phyloP scores from a whole-genome alignment of 2,329 filamentous ascomycete genomes.

The Dryadomyces quercivorus region DNA sequence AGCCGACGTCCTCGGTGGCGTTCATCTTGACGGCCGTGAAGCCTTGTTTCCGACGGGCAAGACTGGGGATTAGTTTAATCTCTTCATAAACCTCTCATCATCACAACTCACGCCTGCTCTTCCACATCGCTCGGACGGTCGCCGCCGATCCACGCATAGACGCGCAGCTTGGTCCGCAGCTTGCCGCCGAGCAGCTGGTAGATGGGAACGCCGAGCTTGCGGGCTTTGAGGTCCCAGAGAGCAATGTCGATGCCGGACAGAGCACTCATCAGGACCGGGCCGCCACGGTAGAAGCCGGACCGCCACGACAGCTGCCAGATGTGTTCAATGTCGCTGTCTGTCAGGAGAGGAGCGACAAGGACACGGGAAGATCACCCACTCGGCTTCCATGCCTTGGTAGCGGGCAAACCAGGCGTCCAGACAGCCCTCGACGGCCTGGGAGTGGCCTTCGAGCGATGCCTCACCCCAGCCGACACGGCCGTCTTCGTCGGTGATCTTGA shows the following conservation, averaged over 20 bases:
- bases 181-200: conserved; percentile 57
- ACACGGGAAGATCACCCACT: conserved; percentile 30
- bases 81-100: no score
- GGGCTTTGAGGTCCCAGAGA: conserved; percentile 54
- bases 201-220: conserved; percentile 36
- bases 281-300: conserved; percentile 55
- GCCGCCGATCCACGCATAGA: conserved; percentile 60
- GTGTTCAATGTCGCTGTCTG: conserved; percentile 52
- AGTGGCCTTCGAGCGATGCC: conserved; percentile 53
- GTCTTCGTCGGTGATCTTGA: conserved; percentile 51
- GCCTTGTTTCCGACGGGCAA: conserved; percentile 40
- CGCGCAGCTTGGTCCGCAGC: conserved; percentile 48
- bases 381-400: conserved; percentile 48
- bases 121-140: conserved; percentile 53
- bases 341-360: background rate
- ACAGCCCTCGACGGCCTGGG: conserved; percentile 52
- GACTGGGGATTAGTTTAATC: no score
- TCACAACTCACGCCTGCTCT: conserved; percentile 36
- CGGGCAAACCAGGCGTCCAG: conserved; percentile 46
- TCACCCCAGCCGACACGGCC: conserved; percentile 53
- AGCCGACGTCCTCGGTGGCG: conserved; percentile 54
- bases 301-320: conserved; percentile 58
- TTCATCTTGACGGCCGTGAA: conserved; percentile 57
- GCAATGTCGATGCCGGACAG: conserved; percentile 61
- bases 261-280: conserved; percentile 60